Percentiles rank a stretch among this genome's conserved stretches.
Conservation (phyloP, 345 rosid species). For the Heritiera fomes region DNA sequence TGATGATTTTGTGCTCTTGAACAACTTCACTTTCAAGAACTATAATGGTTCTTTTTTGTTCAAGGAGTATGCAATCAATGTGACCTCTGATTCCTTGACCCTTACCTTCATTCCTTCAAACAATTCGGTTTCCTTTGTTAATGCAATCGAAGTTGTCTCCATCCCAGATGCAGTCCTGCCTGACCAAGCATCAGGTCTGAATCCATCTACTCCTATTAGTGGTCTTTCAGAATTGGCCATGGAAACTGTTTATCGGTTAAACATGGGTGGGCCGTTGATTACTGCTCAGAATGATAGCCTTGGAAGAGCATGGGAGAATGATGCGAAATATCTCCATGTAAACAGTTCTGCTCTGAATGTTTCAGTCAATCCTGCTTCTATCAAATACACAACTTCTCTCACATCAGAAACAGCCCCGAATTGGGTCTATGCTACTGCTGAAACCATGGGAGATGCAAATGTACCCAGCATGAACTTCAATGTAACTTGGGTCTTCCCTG, state of each 20-base stretch:
- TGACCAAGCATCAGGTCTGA: slow-evolving; percentile 64
- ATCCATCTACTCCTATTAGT: slow-evolving; percentile 54
- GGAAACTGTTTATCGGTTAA: slow-evolving; percentile 84
- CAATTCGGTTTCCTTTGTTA: slow-evolving; percentile 74
- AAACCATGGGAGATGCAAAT: slow-evolving; percentile 78
- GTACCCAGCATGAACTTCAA: slow-evolving; percentile 69
- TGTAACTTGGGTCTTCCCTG: slow-evolving; percentile 81
- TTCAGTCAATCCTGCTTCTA: slow-evolving; percentile 62
- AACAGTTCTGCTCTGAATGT: slow-evolving; percentile 76
- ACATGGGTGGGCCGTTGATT: slow-evolving; percentile 87
- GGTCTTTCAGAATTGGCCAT: slow-evolving; percentile 71
- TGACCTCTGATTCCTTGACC: slow-evolving; percentile 60
- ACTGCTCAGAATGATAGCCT: slow-evolving; percentile 87
- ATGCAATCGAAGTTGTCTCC: slow-evolving; percentile 90
- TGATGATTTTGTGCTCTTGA: slow-evolving; percentile 80
- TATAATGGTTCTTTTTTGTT: slow-evolving; percentile 56
- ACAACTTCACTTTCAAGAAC: slow-evolving; percentile 76
- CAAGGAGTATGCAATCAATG: slow-evolving; percentile 89
- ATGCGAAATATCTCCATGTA: slow-evolving; percentile 68
- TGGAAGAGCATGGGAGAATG: slow-evolving; percentile 91
- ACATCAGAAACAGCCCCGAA: slow-evolving; percentile 79
- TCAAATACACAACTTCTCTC: slow-evolving; percentile 49
- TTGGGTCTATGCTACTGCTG: slow-evolving; percentile 89
- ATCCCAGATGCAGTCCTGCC: slow-evolving; percentile 67
- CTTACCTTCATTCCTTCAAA: slow-evolving; percentile 71